A percentile compares a stretch with the other conserved stretches of the same genome.
Conservation (phyloP, 1,139 yeast genomes). For the Hyphopichia fennica region DNA sequence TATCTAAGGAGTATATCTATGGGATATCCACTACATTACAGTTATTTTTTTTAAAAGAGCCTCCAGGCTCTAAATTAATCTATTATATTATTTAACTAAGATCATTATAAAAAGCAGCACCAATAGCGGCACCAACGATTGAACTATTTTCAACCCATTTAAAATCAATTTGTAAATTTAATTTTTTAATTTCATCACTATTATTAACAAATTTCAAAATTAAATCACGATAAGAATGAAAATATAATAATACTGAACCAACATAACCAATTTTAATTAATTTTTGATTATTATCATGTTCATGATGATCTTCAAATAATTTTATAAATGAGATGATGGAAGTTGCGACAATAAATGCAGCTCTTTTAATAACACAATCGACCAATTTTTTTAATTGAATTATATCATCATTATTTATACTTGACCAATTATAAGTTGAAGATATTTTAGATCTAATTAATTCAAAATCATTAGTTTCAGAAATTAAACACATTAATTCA, state of each 20-base stretch:
- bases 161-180: slow-evolving; percentile 38
- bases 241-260: slow-evolving; percentile 43
- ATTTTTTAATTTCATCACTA: slow-evolving; percentile 23
- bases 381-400: slow-evolving; percentile 26
- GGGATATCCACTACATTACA: too few species aligned
- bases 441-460: slow-evolving; percentile 21
- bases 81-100: too few species aligned
- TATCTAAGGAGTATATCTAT: too few species aligned
- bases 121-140: slow-evolving; percentile 49
- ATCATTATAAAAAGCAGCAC: slow-evolving; percentile 35
- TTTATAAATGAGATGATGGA: slow-evolving; percentile 36
- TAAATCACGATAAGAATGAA: slow-evolving; percentile 32
- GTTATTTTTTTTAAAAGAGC: too few species aligned
- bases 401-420: slow-evolving; percentile 26
- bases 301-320: slow-evolving; percentile 32
- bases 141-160: slow-evolving; percentile 44
- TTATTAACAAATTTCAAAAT: slow-evolving; percentile 31
- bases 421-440: slow-evolving; percentile 22
- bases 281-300: slow-evolving; percentile 10
- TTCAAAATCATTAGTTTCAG: slow-evolving; percentile 27
- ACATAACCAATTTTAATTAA: slow-evolving; percentile 40
- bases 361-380: slow-evolving; percentile 33
- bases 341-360: slow-evolving; percentile 42
- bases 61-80: too few species aligned
- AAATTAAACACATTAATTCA: slow-evolving; percentile 38